A percentile compares a stretch with the other conserved stretches of the same genome.
These are phyloP conservation scores for Maudiozyma serrabonitensis DNA, from an alignment of 805 yeast species.

Conservation along the genomic window DNA sequence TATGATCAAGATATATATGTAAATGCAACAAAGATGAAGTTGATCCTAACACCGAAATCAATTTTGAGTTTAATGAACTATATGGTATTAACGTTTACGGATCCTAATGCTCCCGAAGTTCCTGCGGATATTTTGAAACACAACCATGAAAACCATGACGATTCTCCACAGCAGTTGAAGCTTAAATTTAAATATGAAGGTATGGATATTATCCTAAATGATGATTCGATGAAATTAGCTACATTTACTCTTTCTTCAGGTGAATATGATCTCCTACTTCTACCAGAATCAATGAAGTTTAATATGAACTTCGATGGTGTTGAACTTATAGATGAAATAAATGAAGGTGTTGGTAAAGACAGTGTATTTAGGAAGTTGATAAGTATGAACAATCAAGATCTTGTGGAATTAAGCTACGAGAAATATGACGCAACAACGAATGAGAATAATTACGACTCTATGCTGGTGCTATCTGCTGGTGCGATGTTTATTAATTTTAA, in stretches of 20 bases:
- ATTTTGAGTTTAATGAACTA: conserved; percentile 71
- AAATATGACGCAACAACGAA: conserved; percentile 54
- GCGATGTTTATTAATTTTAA: conserved; percentile 69
- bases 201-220: conserved; percentile 65
- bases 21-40: conserved; percentile 66
- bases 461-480: conserved; percentile 43
- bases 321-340: conserved; percentile 65
- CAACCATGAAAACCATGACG: conserved; percentile 45
- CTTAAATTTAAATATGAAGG: conserved; percentile 63
- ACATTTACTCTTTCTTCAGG: conserved; percentile 72
- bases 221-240: conserved; percentile 74
- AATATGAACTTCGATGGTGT: conserved; percentile 68
- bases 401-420: conserved; percentile 78
- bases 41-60: conserved; percentile 69
- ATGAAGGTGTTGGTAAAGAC: conserved; percentile 49
- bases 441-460: conserved; percentile 37
- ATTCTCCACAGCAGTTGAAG: conserved; percentile 65
- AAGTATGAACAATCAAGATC: conserved; percentile 62
- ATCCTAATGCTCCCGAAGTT: conserved; percentile 57
- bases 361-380: conserved; percentile 57
- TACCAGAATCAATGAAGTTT: conserved; percentile 73
- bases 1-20: conserved; percentile 70
- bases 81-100: conserved; percentile 76
- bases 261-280: conserved; percentile 47
- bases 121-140: conserved; percentile 67